phyloP scores from a whole-genome alignment of 2,329 filamentous ascomycete genomes.

The Cladosporium sp. region DNA sequence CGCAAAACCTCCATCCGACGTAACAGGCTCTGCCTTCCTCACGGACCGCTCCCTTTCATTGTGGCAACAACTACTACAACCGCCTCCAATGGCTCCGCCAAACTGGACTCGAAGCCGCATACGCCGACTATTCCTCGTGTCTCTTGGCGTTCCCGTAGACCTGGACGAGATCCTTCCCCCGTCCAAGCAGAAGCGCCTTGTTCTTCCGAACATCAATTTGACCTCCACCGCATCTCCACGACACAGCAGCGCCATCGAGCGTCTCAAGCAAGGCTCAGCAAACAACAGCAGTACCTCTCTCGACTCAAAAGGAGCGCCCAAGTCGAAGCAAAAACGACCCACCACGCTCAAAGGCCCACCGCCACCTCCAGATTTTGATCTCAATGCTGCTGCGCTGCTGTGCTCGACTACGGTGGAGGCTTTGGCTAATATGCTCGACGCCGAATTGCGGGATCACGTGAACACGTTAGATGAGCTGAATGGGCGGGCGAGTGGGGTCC shows the following conservation, averaged over 20 bases:
- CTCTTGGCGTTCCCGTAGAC: constrained; percentile 91
- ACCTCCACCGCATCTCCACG: constrained; percentile 30
- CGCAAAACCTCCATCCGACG: constrained; percentile 20
- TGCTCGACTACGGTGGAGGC: constrained; percentile 84
- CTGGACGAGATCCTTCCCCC: constrained; percentile 95
- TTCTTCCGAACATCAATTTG: constrained; percentile 71
- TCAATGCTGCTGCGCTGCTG: constrained; percentile 71
- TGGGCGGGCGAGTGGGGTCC: constrained; percentile 66
- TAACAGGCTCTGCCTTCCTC: constrained; percentile 61
- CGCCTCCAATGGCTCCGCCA: constrained; percentile 88
- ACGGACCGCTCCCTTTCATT: constrained; percentile 84
- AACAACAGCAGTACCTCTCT: constrained; percentile 31
- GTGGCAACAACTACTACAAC: constrained; percentile 94
- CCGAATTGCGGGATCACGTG: constrained; percentile 71
- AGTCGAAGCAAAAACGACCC: constrained; percentile 13
- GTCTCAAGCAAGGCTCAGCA: constrained; percentile 31
- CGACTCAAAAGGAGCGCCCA: constrained; percentile 27
- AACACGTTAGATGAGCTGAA: constrained; percentile 65
- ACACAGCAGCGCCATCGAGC: constrained; percentile 30
- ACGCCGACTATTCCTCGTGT: constrained; percentile 89
- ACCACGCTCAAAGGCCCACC: constrained; percentile 42
- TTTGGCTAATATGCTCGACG: constrained; percentile 70
- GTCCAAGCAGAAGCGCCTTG: constrained; percentile 95
- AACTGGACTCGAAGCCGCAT: constrained; percentile 98
- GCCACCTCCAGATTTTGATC: constrained; percentile 70